Evolutionary conservation across 1,284 basidiomycete genomes (phyloP).

Genomic region (Boletus smithii): DNA sequence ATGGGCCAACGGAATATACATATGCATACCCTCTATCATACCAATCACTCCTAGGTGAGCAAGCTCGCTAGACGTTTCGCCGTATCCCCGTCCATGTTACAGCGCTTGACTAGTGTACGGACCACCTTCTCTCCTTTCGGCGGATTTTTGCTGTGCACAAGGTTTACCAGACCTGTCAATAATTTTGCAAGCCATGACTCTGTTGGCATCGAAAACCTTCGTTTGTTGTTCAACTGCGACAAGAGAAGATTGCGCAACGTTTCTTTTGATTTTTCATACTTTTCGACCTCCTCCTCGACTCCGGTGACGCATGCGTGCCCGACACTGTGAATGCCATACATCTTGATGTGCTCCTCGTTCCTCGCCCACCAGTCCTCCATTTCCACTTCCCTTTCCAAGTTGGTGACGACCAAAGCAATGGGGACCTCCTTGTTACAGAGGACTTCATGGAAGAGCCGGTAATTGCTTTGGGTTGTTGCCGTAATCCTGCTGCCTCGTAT

Average conservation of each 20-base stretch:
- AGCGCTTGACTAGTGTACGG: constrained; percentile 26
- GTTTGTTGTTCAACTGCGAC: constrained; percentile 13
- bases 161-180: constrained; percentile 20
- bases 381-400: constrained; percentile 35
- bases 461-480: constrained; percentile 35
- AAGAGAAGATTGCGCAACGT: constrained; percentile 19
- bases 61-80: constrained; percentile 21
- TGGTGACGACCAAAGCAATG: constrained; percentile 38
- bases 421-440: constrained; percentile 38
- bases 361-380: constrained; percentile 42
- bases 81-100: constrained; percentile 30
- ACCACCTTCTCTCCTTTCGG: constrained; percentile 27
- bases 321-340: constrained; percentile 31
- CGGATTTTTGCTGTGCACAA: constrained; percentile 22
- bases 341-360: constrained; percentile 33
- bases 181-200: constrained; percentile 27
- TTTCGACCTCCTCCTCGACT: constrained; percentile 29
- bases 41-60: constrained; percentile 4
- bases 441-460: constrained; percentile 35
- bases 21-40: not conserved
- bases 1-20: not conserved
- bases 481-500: constrained; percentile 39
- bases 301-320: constrained; percentile 42
- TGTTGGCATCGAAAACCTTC: constrained; percentile 24
- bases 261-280: constrained; percentile 24